Evolutionary conservation across 2,329 filamentous ascomycete genomes (phyloP), one percentile per base, ranked within the genome.

Genomic region (Ceratocystis lukuohia): DNA sequence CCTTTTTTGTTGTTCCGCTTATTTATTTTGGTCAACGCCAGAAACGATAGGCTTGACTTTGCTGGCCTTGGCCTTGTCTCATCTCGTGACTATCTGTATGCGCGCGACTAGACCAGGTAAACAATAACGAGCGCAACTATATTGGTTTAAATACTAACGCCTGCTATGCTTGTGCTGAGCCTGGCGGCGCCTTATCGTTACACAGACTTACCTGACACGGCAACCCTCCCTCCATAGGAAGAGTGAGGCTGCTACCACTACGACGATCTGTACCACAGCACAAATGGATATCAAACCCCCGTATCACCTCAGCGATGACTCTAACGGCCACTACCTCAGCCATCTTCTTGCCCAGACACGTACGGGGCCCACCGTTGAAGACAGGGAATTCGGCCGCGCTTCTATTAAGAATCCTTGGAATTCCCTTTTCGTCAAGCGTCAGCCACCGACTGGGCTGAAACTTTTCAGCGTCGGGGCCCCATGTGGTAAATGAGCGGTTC

Each of bases 291-390:
- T 84, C 79, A 70, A 85, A 87, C 2, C 72, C 69, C 48, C 74
- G 72, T 3, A 79, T 72, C 67, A 86, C 71, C 0, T 75, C 76
- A 2, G 80, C 78, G 70, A 86, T 77, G 7, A 81, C 79, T 73
- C 84, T 82, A 17, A 81, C 79, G 4, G 80, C 83, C 53, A 87
- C 78, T 5, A 79, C 69, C 73, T 87, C 84, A 2, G 85, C 84
- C 84, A 87, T 86, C 70, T 79, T 82, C 76, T 83, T 84, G 2
- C 84, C 84, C 45, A 87, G 73, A 68, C 84, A 87, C 2, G 78
- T 77, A 46, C 84, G 76, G n/a, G 82, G 76, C 0, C 84, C 84
- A 20, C 84, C 84, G 70, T 87, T 85, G 72, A 87, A 87, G 2
- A 87, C 84, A 0, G 82, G 84, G 69, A 81, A 87, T 72, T 86